Evolutionary conservation across 1,139 yeast genomes (phyloP), one percentile per base, ranked within the genome.

Genomic region (Protomyces inundatus): DNA sequence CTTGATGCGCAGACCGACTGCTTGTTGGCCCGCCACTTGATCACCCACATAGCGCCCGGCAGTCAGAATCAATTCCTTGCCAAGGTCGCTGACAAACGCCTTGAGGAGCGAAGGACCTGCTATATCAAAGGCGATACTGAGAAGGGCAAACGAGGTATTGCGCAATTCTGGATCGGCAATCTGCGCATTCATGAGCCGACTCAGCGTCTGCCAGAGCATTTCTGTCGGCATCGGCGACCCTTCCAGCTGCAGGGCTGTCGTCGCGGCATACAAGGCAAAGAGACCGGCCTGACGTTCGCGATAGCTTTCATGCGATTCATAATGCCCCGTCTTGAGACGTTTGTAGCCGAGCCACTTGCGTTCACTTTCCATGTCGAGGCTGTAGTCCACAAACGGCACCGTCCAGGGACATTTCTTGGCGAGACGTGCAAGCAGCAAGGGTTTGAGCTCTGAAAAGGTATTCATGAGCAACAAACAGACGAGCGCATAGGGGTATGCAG

Each of bases 81-180:
- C 95, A 75, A 93, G 98, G 5, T 70, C 74, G 0, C 91, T 90
- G 23, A 23, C 23, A 73, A 84, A 95, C 0, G 79, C 79, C 10
- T 73, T 71, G 6, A 80, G 66, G 65, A 93, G 83, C 54, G 82
- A 78, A 12, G 70, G 69, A 0, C 89, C 93, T 54, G 87, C 81
- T 5, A 91, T 84, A 68, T 95, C 98, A 96, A 97, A 90, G 97
- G 97, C 91, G 52, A 88, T 83, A 1, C 90, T 85, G 6, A 86
- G 81, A 1, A 88, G 82, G 0, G 85, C 79, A 72, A 81, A 91
- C 72, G 90, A 96, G 0, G 87, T 82, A 68, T 90, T 86, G 0
- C 83, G 78, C 12, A 90, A 72, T 9, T 82, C 72, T 0, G 75
- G 74, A 4, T 42, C 52, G n/a, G 55, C 54, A 14, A 64, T 35